Percentiles rank a stretch among this genome's conserved stretches.
Conservation (phyloP, 331 rosid genomes). For the Malus hybrid region DNA sequence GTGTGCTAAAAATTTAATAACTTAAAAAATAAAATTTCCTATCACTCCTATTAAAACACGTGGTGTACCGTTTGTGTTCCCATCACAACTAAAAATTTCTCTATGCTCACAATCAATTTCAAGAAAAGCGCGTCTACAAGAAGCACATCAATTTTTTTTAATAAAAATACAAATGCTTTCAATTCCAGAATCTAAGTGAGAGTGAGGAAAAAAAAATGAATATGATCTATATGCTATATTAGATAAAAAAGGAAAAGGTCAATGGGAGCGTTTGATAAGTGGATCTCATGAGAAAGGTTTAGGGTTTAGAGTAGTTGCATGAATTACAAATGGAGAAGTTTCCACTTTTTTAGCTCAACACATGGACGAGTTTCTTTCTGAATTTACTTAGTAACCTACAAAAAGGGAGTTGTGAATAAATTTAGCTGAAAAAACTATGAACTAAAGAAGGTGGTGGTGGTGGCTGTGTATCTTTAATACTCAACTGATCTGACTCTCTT, state of each 20-base stretch:
- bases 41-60: too few relatives aligned
- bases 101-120: too few relatives aligned
- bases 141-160: too few relatives aligned
- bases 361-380: not conserved
- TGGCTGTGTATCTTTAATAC: not conserved
- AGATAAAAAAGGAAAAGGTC: not conserved
- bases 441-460: not conserved
- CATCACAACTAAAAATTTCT: too few relatives aligned
- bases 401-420: not conserved
- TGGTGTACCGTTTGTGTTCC: too few relatives aligned
- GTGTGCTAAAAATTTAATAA: too few relatives aligned
- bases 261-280: not conserved
- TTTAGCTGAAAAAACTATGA: not conserved
- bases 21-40: too few relatives aligned
- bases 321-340: not conserved
- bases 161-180: not conserved
- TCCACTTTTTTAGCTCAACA: not conserved
- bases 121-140: too few relatives aligned
- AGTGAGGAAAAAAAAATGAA: not conserved
- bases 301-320: not conserved
- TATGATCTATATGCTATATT: not conserved
- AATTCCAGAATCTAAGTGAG: not conserved
- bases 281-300: not conserved
- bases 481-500: not conserved
- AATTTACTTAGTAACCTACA: not conserved